Evolutionary conservation across 2,329 filamentous ascomycete species (phyloP).

Genomic region (Colletotrichum musicola): DNA sequence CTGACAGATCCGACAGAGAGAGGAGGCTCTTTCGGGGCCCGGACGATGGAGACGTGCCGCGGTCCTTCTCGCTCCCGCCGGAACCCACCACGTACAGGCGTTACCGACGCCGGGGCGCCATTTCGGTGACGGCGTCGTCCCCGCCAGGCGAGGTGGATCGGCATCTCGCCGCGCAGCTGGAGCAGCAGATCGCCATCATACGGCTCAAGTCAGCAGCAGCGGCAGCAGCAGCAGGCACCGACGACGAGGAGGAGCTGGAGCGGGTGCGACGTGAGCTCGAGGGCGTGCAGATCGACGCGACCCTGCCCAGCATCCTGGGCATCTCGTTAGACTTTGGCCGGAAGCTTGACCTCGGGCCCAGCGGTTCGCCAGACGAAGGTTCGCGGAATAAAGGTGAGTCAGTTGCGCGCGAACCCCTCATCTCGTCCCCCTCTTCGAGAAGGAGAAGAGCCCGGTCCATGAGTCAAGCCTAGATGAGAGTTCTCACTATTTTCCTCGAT

Average conservation of each 20-base stretch:
- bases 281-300: conserved; percentile 31
- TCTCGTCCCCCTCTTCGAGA: not conserved
- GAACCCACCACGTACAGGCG: conserved; percentile 5
- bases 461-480: not conserved
- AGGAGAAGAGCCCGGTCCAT: no score
- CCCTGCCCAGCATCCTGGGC: conserved; percentile 24
- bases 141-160: conserved; percentile 23
- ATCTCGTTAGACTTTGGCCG: conserved; percentile 31
- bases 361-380: conserved; percentile 13
- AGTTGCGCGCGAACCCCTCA: not conserved
- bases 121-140: conserved; percentile 23
- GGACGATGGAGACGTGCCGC: conserved; percentile 11
- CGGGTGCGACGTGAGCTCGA: conserved; percentile 21
- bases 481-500: not conserved
- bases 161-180: conserved; percentile 28
- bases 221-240: not conserved
- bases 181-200: conserved; percentile 32
- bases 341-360: conserved; percentile 24
- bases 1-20: conserved; percentile 16
- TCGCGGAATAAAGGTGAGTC: conserved; percentile 23
- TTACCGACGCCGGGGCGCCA: conserved; percentile 30
- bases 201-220: conserved; percentile 7
- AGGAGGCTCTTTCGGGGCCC: conserved; percentile 17
- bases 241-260: conserved; percentile 15
- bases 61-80: conserved; percentile 23